A percentile compares a stretch with the other conserved stretches of the same genome.
These are phyloP conservation scores for Cystodermella granulosa DNA, from an alignment of 1,284 basidiomycete species.

Conservation along the genomic window DNA sequence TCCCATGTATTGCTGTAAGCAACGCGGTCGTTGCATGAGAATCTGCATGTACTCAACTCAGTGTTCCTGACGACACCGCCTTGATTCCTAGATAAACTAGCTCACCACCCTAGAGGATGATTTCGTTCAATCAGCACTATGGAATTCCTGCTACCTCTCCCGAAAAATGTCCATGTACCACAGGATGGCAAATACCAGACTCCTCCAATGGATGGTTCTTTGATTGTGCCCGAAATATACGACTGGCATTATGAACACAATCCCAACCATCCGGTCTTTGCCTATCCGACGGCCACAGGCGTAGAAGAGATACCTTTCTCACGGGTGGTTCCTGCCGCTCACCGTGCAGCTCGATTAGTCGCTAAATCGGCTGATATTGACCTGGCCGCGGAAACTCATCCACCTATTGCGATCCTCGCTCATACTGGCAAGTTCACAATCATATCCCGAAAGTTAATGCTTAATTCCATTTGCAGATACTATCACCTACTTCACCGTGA, in stretches of 20 bases:
- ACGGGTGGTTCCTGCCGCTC: slow-evolving; percentile 18
- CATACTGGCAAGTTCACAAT: not conserved
- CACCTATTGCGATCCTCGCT: not conserved
- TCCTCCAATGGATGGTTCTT: slow-evolving; percentile 23
- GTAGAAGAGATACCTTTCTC: slow-evolving; percentile 13
- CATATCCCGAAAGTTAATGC: not conserved
- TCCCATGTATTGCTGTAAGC: too few species aligned
- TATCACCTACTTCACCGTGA: not conserved
- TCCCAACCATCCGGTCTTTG: slow-evolving; percentile 23
- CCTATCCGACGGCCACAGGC: slow-evolving; percentile 14
- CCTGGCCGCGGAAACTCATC: not conserved
- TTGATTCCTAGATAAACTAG: too few species aligned
- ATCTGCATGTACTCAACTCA: too few species aligned
- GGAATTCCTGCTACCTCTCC: too few species aligned
- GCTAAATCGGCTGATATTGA: not conserved
- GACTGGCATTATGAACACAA: slow-evolving; percentile 27
- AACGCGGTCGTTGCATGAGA: too few species aligned
- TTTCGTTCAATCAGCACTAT: too few species aligned
- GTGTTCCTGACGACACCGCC: too few species aligned
- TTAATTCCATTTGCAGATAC: not conserved
- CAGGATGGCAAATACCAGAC: not conserved
- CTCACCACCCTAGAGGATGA: too few species aligned
- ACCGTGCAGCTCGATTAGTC: slow-evolving; percentile 16
- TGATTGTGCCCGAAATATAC: slow-evolving; percentile 26
- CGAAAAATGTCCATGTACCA: not conserved